Conservation (phyloP, 1,139 yeast genomes). For the Candida albicans region DNA sequence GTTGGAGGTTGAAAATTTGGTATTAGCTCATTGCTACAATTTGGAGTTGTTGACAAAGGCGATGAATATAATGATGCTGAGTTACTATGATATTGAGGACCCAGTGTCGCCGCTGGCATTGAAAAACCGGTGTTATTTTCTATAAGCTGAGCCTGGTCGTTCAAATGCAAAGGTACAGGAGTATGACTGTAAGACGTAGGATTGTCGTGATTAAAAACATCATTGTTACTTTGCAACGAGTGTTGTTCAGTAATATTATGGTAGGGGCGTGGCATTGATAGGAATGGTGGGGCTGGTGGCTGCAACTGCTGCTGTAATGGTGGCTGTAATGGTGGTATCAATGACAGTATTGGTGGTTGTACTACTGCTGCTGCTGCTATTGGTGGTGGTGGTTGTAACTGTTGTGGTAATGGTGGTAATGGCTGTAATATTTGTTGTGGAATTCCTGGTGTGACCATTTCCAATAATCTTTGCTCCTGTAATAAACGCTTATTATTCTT, state of each 20-base stretch:
- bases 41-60: slow-evolving; percentile 14
- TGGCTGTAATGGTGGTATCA: not conserved
- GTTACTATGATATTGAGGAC: too few relatives aligned
- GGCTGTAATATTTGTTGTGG: not conserved
- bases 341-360: not conserved
- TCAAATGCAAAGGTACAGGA: too few relatives aligned
- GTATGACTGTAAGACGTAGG: too few relatives aligned
- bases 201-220: too few relatives aligned
- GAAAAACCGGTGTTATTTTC: slow-evolving; percentile 3
- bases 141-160: not conserved
- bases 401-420: not conserved
- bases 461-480: not conserved
- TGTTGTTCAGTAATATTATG: too few relatives aligned
- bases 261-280: not conserved
- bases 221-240: too few relatives aligned
- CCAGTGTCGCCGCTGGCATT: not conserved
- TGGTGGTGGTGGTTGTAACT: not conserved
- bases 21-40: slow-evolving; percentile 11
- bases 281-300: not conserved
- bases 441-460: not conserved
- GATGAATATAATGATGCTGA: slow-evolving; percentile 10
- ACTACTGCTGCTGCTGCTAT: too few relatives aligned
- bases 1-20: slow-evolving; percentile 10
- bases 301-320: not conserved
- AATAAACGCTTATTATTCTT: slow-evolving; percentile 31